Evolutionary conservation across 805 yeast genomes (phyloP).

Genomic region (Wickerhamiella sergipiensis): DNA sequence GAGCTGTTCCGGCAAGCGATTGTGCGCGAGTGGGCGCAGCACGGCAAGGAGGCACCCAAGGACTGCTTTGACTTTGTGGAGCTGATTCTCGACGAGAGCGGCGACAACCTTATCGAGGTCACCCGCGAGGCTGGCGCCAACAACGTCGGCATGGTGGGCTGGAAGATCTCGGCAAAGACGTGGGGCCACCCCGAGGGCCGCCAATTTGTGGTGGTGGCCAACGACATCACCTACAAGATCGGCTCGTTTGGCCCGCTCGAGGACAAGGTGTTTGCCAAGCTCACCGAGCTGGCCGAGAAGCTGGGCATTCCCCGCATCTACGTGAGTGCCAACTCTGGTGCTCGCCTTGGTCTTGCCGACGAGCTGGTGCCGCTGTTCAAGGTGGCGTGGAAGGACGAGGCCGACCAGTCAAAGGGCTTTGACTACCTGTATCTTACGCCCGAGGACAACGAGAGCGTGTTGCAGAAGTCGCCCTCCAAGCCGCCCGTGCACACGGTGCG

Average conservation of each 20-base stretch:
- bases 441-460: constrained; percentile 41
- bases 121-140: constrained; percentile 95
- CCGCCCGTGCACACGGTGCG: constrained; percentile 60
- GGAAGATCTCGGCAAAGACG: constrained; percentile 78
- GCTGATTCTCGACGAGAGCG: constrained; percentile 71
- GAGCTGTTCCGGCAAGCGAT: constrained; percentile 93
- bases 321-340: constrained; percentile 97
- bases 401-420: constrained; percentile 74
- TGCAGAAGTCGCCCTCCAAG: constrained; percentile 15
- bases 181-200: constrained; percentile 97
- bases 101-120: constrained; percentile 67
- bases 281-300: constrained; percentile 80
- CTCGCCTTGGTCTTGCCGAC: constrained; percentile 96
- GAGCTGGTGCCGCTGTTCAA: constrained; percentile 79
- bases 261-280: constrained; percentile 81
- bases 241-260: constrained; percentile 98
- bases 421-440: constrained; percentile 69
- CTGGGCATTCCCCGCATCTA: constrained; percentile 92
- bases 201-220: constrained; percentile 82
- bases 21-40: constrained; percentile 67
- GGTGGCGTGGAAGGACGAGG: constrained; percentile 82
- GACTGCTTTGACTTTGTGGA: constrained; percentile 70
- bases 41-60: constrained; percentile 34
- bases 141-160: constrained; percentile 94
- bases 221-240: constrained; percentile 93